These are phyloP conservation scores for Ustilago tritici DNA, from an alignment of 1,284 basidiomycete species.

Conservation along the genomic window DNA sequence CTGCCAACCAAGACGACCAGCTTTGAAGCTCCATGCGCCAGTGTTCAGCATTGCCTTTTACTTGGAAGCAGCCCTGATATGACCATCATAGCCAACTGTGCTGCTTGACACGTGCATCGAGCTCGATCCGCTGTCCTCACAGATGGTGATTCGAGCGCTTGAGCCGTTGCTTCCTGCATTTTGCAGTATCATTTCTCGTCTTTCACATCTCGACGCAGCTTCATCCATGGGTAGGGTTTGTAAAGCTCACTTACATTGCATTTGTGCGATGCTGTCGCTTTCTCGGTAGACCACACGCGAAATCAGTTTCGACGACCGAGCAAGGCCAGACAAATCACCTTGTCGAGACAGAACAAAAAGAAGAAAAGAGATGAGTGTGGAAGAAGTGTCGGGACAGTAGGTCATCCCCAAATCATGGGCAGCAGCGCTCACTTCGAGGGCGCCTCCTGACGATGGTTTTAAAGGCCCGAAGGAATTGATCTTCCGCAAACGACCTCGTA, in stretches of 20 bases:
- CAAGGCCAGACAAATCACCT: not conserved
- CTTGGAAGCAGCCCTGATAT: slow-evolving; percentile 17
- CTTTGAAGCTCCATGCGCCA: not conserved
- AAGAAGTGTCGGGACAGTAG: slow-evolving; percentile 48
- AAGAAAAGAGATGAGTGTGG: slow-evolving; percentile 1
- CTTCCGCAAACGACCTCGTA: slow-evolving; percentile 45
- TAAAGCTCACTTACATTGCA: slow-evolving; percentile 28
- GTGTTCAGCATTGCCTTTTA: slow-evolving; percentile 57
- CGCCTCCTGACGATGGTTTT: slow-evolving; percentile 61
- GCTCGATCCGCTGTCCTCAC: not conserved
- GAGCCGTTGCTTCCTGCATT: slow-evolving; percentile 30
- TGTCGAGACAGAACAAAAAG: not conserved
- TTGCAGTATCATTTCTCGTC: slow-evolving; percentile 1
- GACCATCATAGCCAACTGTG: not conserved
- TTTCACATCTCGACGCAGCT: not conserved
- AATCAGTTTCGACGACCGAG: not conserved
- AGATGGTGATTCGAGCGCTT: not conserved
- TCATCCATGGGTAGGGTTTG: not conserved
- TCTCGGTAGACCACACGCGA: not conserved
- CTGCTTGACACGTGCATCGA: slow-evolving; percentile 37
- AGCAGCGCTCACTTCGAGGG: slow-evolving; percentile 41
- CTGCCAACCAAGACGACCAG: not conserved
- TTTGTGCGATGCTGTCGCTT: not conserved
- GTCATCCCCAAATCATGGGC: slow-evolving; percentile 61
- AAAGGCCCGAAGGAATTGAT: slow-evolving; percentile 43